Evolutionary conservation across 2,329 filamentous ascomycete genomes (phyloP).

Genomic region (Clarireedia sp.): DNA sequence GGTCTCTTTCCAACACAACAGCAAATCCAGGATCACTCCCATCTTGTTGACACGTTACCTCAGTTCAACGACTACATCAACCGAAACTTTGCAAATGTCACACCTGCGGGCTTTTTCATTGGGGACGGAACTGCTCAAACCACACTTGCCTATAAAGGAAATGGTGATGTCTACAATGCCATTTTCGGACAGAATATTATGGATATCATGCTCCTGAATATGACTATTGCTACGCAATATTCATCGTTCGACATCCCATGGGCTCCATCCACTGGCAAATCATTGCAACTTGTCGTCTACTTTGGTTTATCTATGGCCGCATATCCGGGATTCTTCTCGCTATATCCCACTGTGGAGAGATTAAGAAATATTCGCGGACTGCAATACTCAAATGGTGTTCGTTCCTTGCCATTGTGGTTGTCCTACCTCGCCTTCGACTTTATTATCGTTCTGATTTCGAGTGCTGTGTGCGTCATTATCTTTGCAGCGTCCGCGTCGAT

Average conservation of each 20-base stretch:
- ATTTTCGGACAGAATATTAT: conserved; percentile 59
- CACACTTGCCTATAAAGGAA: conserved; percentile 64
- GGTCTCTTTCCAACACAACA: conserved; percentile 15
- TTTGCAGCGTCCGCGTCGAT: conserved; percentile 57
- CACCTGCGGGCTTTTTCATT: conserved; percentile 74
- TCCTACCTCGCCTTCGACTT: conserved; percentile 81
- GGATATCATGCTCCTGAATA: conserved; percentile 57
- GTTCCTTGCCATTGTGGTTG: conserved; percentile 73
- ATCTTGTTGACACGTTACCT: conserved; percentile 50
- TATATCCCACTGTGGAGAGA: conserved; percentile 83
- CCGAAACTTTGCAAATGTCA: conserved; percentile 57
- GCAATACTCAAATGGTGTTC: conserved; percentile 87
- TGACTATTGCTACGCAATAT: conserved; percentile 64
- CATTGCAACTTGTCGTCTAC: conserved; percentile 73
- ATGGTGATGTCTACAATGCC: conserved; percentile 47
- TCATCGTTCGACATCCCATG: conserved; percentile 70
- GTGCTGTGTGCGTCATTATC: conserved; percentile 59
- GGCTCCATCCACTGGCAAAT: conserved; percentile 58
- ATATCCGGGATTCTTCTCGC: conserved; percentile 77
- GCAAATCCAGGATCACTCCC: conserved; percentile 15
- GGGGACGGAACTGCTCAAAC: conserved; percentile 51
- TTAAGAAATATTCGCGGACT: conserved; percentile 71
- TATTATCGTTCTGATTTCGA: conserved; percentile 58
- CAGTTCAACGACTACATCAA: conserved; percentile 62
- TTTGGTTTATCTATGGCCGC: conserved; percentile 70